These are phyloP conservation scores for Plasmodium reichenowi DNA, from an alignment of 169 alveolate genomes.

Conservation along the genomic window DNA sequence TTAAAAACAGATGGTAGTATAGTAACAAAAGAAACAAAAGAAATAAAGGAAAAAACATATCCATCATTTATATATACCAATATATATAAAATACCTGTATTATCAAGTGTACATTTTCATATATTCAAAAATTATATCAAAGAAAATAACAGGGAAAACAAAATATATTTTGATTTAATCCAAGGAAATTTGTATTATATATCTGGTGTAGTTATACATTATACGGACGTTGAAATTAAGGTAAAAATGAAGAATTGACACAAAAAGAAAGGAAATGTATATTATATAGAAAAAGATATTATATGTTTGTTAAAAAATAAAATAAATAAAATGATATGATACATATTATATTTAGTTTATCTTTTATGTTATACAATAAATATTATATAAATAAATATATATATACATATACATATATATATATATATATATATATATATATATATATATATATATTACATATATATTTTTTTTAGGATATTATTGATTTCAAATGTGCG, in stretches of 20 bases:
- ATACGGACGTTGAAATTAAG: conserved; percentile 56
- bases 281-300: neutral
- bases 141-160: conserved; percentile 2
- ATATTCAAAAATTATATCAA: conserved; percentile 24
- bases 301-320: too few species aligned
- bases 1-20: neutral
- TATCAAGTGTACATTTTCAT: conserved; percentile 37
- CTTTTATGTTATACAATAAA: neutral
- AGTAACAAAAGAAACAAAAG: neutral
- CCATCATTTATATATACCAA: conserved; percentile 72
- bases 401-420: neutral
- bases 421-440: neutral
- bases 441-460: neutral
- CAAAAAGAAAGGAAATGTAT: neutral
- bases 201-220: conserved; percentile 63
- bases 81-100: conserved; percentile 55
- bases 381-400: neutral
- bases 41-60: conserved; percentile 11
- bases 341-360: too few species aligned
- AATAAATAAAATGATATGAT: too few species aligned
- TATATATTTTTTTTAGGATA: conserved; percentile 19
- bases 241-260: neutral
- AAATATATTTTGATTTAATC: conserved; percentile 50
- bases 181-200: conserved; percentile 52
- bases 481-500: conserved; percentile 20